phyloP scores from a whole-genome alignment of 495 filamentous ascomycete species.

The Neurospora sp. region DNA sequence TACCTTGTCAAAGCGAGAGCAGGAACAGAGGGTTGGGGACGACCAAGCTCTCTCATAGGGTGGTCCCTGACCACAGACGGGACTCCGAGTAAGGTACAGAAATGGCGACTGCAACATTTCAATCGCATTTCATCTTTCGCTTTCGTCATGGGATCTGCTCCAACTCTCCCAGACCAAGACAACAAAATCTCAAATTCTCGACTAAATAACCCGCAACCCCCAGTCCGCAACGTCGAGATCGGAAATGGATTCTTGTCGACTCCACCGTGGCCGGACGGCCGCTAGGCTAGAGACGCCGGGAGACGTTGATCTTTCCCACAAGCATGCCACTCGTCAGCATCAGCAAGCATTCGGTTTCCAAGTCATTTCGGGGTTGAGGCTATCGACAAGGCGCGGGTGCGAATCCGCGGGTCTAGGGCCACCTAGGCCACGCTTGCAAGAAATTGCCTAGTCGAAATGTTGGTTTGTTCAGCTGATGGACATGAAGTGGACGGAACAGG shows the following conservation, averaged over 20 bases:
- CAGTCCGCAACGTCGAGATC: background rate
- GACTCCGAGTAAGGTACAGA: background rate
- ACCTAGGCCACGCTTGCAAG: background rate
- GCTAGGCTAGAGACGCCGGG: background rate
- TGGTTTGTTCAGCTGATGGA: background rate
- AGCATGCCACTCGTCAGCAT: background rate
- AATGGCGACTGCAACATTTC: background rate
- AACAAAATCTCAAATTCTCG: background rate
- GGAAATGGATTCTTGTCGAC: background rate
- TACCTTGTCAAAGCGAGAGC: background rate
- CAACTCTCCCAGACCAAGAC: background rate
- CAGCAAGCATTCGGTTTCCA: background rate
- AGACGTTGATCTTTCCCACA: background rate
- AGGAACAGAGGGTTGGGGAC: background rate
- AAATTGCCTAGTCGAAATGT: background rate
- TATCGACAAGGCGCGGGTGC: background rate
- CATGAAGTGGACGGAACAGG: background rate
- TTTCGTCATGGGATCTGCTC: background rate
- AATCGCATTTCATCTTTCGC: background rate
- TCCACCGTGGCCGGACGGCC: background rate
- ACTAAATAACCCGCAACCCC: background rate
- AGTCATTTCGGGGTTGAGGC: background rate
- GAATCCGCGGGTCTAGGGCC: background rate
- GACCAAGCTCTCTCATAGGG: conserved; percentile 8
- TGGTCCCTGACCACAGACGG: conserved; percentile 8